Conservation (phyloP, 179 eudicot species). For the Camellia oleifera region DNA sequence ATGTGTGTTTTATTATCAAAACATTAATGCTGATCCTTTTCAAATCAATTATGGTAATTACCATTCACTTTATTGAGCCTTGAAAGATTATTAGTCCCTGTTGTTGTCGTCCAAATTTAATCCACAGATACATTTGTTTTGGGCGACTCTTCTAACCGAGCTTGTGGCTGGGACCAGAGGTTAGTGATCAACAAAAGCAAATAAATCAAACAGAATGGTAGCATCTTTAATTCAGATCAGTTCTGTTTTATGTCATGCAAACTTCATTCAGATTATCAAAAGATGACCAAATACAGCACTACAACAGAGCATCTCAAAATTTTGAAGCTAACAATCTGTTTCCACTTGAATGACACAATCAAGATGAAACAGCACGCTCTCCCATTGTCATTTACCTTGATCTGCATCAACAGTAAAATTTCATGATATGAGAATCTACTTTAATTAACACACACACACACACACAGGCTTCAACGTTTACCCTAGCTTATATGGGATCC, state of each 20-base stretch:
- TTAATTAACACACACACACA: neutral
- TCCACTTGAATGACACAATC: neutral
- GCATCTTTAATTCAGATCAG: neutral
- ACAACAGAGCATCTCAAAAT: slow-evolving; percentile 4
- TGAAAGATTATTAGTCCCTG: too few relatives aligned
- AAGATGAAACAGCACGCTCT: neutral
- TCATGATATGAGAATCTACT: slow-evolving; percentile 3
- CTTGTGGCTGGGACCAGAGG: too few relatives aligned
- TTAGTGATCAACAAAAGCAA: neutral
- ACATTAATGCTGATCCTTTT: too few relatives aligned
- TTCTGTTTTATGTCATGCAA: neutral
- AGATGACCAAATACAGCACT: slow-evolving; percentile 6
- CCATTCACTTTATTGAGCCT: too few relatives aligned
- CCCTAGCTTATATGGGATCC: neutral
- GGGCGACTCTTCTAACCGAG: too few relatives aligned
- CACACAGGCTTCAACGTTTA: neutral
- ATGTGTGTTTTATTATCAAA: too few relatives aligned
- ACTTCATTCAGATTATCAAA: neutral
- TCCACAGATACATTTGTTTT: neutral
- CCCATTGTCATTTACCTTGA: neutral
- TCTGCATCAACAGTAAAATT: slow-evolving; percentile 11
- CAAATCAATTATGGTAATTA: too few relatives aligned
- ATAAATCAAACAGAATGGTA: neutral
- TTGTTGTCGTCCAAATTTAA: too few relatives aligned
- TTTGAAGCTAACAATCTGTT: neutral